phyloP scores from a whole-genome alignment of 2,329 filamentous ascomycete genomes.

The Neocucurbitaria cava region DNA sequence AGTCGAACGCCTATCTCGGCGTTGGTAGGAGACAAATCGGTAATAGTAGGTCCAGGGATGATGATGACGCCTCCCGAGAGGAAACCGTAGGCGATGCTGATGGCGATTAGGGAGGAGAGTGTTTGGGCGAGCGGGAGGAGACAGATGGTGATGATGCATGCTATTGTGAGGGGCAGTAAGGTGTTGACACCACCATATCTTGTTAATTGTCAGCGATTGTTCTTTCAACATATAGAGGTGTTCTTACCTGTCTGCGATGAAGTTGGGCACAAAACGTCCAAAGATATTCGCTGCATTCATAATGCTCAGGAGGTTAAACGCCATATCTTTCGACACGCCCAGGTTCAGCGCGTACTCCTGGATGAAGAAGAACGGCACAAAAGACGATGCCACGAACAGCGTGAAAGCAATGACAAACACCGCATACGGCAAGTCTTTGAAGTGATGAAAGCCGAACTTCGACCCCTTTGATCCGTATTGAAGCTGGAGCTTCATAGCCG shows the following conservation, averaged over 20 bases:
- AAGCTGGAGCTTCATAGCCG: constrained; percentile 20
- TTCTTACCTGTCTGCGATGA: constrained; percentile 45
- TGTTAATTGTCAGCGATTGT: not conserved
- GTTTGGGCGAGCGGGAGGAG: constrained; percentile 39
- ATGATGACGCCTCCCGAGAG: constrained; percentile 52
- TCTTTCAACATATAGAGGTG: not conserved
- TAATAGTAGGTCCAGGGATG: constrained; percentile 50
- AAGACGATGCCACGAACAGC: constrained; percentile 21
- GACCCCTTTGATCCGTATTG: constrained; percentile 20
- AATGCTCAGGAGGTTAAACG: constrained; percentile 71
- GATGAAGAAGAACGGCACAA: constrained; percentile 31
- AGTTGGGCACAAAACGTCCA: constrained; percentile 53
- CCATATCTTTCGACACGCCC: constrained; percentile 51
- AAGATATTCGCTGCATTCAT: constrained; percentile 63
- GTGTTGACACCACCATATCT: constrained; percentile 45
- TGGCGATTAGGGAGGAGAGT: constrained; percentile 40
- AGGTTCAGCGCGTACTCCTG: constrained; percentile 26
- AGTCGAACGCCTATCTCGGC: constrained; percentile 55
- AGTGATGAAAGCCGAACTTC: constrained; percentile 16
- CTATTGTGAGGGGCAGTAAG: constrained; percentile 40
- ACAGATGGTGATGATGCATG: constrained; percentile 43
- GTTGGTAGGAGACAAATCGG: constrained; percentile 45
- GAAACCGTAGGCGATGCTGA: constrained; percentile 50
- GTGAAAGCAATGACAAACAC: constrained; percentile 22
- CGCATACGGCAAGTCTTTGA: constrained; percentile 27